phyloP scores from a whole-genome alignment of 306 rosid genomes.

The Dalbergia cochinchinensis region DNA sequence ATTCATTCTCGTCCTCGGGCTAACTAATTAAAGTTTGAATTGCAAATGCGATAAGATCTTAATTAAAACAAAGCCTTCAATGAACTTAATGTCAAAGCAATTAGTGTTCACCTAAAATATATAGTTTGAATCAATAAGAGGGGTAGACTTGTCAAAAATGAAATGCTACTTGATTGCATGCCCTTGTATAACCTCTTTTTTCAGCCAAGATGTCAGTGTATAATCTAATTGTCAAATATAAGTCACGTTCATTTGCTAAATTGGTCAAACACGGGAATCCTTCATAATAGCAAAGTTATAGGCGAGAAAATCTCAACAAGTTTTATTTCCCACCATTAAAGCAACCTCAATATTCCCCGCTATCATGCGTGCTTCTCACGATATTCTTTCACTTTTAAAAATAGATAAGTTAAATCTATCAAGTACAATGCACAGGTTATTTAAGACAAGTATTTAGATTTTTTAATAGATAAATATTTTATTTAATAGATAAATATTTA shows the following conservation, averaged over 20 bases:
- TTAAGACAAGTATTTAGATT: too few species aligned
- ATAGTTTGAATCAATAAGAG: neutral
- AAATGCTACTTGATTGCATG: constrained; percentile 13
- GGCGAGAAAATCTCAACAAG: constrained; percentile 30
- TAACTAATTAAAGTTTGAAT: constrained; percentile 13
- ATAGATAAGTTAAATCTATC: neutral
- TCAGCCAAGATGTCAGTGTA: neutral
- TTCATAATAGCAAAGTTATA: constrained; percentile 32
- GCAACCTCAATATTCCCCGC: constrained; percentile 23
- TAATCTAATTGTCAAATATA: constrained; percentile 9
- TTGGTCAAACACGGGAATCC: constrained; percentile 44
- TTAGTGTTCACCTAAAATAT: constrained; percentile 4
- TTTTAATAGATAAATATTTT: too few species aligned
- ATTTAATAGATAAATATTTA: too few species aligned
- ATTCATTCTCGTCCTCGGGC: neutral
- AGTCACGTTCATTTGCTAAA: constrained; percentile 37
- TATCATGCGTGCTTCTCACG: constrained; percentile 8
- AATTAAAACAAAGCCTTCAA: neutral
- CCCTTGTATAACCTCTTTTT: neutral
- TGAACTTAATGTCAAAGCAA: constrained; percentile 34
- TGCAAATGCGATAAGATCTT: neutral
- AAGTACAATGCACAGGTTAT: too few species aligned
- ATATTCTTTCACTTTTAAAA: neutral
- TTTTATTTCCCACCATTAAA: constrained; percentile 33
- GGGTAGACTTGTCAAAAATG: constrained; percentile 9